Base-by-base conservation (phyloP, 148 eudicot species). In the Arctostaphylos glauca region DNA sequence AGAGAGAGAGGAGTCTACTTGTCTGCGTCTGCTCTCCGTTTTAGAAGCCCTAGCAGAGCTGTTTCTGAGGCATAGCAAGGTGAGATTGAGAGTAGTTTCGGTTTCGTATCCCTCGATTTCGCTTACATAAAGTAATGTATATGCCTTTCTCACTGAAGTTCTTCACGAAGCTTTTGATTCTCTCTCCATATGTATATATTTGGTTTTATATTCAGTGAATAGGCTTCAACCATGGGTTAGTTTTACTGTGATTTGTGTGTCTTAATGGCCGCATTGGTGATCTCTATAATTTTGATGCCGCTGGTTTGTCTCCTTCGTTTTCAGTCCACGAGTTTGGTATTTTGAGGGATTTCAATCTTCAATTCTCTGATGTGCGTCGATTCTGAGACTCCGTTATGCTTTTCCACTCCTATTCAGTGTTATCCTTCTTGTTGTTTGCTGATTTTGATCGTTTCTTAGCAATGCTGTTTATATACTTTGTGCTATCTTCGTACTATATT, bases 51-150 rank as follows among this genome's bases (percentile, higher is more conserved):
- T 79, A 79, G 21, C 54, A 0, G 67, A 9, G 53, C 71, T n/a
- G 3, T 59, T n/a, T 58, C 15, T 2, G 81, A 78, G 15, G 62
- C 53, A n/a, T 43, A 23, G 81, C 12, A 68, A 59, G 81, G 81
- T 78, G 48, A 78, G 81, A 56, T 56, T 59, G 18, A n/a, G 53
- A 59, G 70, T 12, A 44, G 52, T 44, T 78, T 58, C 15, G 6
- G 25, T 16, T n/a, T 41, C 14, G 52, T 44, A 19, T 59, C 53
- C 3, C 52, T 78, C 52, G 23, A 43, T 78, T 12, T 59, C n/a
- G 49, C 21, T 73, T 19, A 3, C 0, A 2, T 19, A 8, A 8
- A 1, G 9, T 16, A 41, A 43, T 53, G 56, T 15, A 15, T 15
- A 2, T 14, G 56, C 44, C 9, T 15, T n/a, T 54, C 66, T 18